Evolutionary conservation across 2,329 filamentous ascomycete genomes (phyloP).

Genomic region (Diplodia corticola): DNA sequence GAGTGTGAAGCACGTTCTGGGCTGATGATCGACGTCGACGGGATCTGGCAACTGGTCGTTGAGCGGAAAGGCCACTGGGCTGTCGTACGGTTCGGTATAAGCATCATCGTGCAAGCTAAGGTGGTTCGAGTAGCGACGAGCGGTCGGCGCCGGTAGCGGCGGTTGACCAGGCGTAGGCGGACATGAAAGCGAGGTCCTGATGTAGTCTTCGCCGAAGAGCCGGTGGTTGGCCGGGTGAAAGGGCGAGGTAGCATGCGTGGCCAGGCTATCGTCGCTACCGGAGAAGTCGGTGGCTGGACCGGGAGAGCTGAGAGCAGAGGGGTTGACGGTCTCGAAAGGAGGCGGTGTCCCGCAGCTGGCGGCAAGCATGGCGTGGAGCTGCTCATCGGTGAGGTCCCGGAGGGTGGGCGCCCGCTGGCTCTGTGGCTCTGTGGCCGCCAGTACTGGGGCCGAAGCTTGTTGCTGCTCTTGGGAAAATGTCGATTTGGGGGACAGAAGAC

Average conservation of each 20-base stretch:
- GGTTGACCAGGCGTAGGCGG: not conserved
- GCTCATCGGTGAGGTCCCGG: not conserved
- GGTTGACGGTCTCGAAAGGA: constrained; percentile 12
- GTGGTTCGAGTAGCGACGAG: not conserved
- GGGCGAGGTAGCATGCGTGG: not conserved
- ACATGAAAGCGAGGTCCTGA: not conserved
- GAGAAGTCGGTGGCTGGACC: not conserved
- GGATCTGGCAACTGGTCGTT: not conserved
- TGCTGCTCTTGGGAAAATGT: not conserved
- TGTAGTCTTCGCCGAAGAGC: not conserved
- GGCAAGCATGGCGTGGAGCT: not conserved
- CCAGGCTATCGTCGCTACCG: not conserved
- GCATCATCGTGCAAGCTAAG: not conserved
- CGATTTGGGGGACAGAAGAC: not conserved
- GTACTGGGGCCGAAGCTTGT: not conserved
- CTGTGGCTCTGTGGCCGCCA: not conserved
- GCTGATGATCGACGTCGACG: not conserved
- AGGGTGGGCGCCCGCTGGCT: not conserved
- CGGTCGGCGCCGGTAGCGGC: not conserved
- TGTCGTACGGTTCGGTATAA: too few relatives aligned
- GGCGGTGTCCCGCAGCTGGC: not conserved
- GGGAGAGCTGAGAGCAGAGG: constrained; percentile 10
- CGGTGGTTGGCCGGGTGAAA: not conserved
- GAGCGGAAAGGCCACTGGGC: not conserved
- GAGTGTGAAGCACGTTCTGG: not conserved